Conservation (phyloP, 2,329 filamentous ascomycete species). For the Neurospora sp. region DNA sequence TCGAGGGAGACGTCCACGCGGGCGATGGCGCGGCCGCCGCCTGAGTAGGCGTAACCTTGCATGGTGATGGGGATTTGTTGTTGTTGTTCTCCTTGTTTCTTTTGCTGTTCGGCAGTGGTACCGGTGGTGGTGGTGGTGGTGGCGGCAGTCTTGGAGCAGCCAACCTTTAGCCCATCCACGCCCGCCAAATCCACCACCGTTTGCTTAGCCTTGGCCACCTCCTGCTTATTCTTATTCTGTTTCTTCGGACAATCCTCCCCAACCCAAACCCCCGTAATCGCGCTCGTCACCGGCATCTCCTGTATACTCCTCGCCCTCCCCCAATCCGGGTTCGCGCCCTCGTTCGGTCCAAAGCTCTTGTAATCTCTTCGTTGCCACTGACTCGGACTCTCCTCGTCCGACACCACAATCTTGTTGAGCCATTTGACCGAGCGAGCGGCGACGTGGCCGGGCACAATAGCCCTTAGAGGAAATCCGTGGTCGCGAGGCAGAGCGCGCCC, state of each 20-base stretch:
- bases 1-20: constrained; percentile 60
- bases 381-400: constrained; percentile 54
- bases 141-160: constrained; percentile 7
- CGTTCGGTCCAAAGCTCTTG: constrained; percentile 58
- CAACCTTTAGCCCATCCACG: constrained; percentile 10
- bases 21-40: constrained; percentile 54
- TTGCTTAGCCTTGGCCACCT: no score
- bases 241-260: constrained; percentile 21
- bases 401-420: constrained; percentile 53
- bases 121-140: neutral
- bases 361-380: constrained; percentile 60
- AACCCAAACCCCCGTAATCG: constrained; percentile 46
- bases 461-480: constrained; percentile 55
- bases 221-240: neutral
- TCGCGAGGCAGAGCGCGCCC: constrained; percentile 50
- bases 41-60: constrained; percentile 57
- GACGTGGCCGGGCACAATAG: constrained; percentile 54
- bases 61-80: constrained; percentile 28
- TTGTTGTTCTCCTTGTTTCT: no score
- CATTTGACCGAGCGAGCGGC: constrained; percentile 61
- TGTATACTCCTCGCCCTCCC: constrained; percentile 53
- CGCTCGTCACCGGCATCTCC: constrained; percentile 59
- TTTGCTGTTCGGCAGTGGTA: neutral
- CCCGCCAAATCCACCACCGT: constrained; percentile 12
- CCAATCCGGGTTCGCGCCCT: constrained; percentile 48